Evolutionary conservation across 768 basidiomycete genomes (phyloP).

Genomic region (Mycena chlorophos): DNA sequence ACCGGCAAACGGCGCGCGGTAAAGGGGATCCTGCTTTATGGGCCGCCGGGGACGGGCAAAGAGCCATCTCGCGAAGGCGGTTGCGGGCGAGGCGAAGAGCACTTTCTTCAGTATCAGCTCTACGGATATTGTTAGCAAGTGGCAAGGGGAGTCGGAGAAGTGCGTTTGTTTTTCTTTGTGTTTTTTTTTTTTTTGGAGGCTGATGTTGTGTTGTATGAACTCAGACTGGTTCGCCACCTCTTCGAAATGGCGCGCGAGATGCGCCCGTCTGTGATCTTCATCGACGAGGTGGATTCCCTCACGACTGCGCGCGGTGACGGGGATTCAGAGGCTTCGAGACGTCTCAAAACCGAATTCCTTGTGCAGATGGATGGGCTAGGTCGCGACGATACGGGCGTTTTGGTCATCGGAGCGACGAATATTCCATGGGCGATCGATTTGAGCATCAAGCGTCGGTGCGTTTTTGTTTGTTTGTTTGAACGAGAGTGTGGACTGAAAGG

Average conservation of each 20-base stretch:
- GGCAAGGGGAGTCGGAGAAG: slow-evolving; percentile 87
- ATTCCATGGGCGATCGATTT: slow-evolving; percentile 83
- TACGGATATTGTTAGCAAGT: slow-evolving; percentile 79
- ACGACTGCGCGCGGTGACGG: slow-evolving; percentile 77
- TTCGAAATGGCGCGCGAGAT: slow-evolving; percentile 81
- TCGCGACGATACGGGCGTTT: slow-evolving; percentile 49
- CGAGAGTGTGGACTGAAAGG: background rate
- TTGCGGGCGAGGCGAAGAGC: slow-evolving; percentile 83
- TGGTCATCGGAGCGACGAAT: slow-evolving; percentile 60
- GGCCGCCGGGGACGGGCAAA: slow-evolving; percentile 82
- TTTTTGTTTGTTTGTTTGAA: background rate
- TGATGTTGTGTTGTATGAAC: no score
- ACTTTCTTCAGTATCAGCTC: slow-evolving; percentile 83
- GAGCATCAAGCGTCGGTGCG: slow-evolving; percentile 74
- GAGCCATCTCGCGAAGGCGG: slow-evolving; percentile 78
- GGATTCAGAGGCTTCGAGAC: slow-evolving; percentile 73
- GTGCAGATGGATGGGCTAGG: slow-evolving; percentile 89
- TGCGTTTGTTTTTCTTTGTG: slow-evolving; percentile 32
- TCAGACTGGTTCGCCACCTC: slow-evolving; percentile 73
- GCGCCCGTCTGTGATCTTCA: slow-evolving; percentile 83
- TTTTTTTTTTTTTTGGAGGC: background rate
- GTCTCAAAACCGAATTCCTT: slow-evolving; percentile 80
- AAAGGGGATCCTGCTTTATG: slow-evolving; percentile 77
- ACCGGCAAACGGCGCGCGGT: slow-evolving; percentile 87
- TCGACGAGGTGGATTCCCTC: slow-evolving; percentile 82